Evolutionary conservation across 2,329 filamentous ascomycete species (phyloP).

Genomic region (Cladosporium sp.): DNA sequence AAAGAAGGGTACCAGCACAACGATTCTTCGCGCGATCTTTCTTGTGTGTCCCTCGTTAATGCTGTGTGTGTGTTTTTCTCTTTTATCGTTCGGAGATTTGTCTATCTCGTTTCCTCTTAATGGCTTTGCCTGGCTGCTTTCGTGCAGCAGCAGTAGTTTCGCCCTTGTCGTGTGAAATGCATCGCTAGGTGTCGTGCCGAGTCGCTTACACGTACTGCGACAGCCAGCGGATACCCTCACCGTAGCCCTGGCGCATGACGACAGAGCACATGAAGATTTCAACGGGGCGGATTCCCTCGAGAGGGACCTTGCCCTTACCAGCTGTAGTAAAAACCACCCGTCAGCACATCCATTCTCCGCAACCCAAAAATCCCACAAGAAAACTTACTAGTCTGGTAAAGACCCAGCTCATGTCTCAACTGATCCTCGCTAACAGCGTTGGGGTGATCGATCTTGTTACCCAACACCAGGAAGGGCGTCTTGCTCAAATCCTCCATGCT

Average conservation of each 20-base stretch:
- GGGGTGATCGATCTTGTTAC: slow-evolving; percentile 99
- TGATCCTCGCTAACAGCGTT: slow-evolving; percentile 94
- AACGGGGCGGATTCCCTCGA: slow-evolving; percentile 89
- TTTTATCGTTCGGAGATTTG: neutral
- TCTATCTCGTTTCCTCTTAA: neutral
- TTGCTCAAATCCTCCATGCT: slow-evolving; percentile 95
- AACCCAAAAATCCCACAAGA: neutral
- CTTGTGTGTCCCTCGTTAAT: slow-evolving; percentile 4
- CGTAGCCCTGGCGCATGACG: slow-evolving; percentile 92
- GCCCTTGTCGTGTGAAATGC: too few relatives aligned
- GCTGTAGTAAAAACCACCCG: slow-evolving; percentile 18
- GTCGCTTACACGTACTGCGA: slow-evolving; percentile 74
- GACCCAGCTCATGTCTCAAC: slow-evolving; percentile 80
- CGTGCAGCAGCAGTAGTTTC: too few relatives aligned
- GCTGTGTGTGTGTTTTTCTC: neutral
- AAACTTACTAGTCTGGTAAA: slow-evolving; percentile 78
- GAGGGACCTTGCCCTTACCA: slow-evolving; percentile 87
- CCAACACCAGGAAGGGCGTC: slow-evolving; percentile 91
- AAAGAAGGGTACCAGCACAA: slow-evolving; percentile 7
- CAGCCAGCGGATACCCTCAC: slow-evolving; percentile 86
- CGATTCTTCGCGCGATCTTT: neutral
- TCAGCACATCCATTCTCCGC: slow-evolving; percentile 8
- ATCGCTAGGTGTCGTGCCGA: neutral
- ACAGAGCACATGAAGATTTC: slow-evolving; percentile 99
- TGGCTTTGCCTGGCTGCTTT: too few relatives aligned